Evolutionary conservation across 106 monocot genomes (phyloP).

Genomic region (Vanilla planifolia): DNA sequence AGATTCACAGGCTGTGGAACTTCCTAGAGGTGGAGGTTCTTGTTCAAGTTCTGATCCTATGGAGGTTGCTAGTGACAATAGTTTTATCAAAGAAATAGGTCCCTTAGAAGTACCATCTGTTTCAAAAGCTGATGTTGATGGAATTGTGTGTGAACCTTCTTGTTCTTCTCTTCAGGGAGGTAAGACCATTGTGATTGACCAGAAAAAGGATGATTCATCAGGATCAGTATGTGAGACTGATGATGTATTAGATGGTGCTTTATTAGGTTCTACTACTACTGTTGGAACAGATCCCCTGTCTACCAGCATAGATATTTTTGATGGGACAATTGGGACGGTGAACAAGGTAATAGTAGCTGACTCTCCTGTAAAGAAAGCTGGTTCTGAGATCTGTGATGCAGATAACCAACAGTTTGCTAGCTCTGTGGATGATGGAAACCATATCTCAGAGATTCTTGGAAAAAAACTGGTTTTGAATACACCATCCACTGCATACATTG

Average conservation of each 20-base stretch:
- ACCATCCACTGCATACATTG: neutral
- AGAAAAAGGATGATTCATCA: conserved; percentile 4
- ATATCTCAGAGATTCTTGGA: neutral
- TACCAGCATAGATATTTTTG: conserved; percentile 10
- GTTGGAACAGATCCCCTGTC: conserved; percentile 5
- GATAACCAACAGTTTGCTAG: neutral
- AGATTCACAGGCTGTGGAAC: conserved; percentile 15
- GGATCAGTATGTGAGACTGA: conserved; percentile 2
- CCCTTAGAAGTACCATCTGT: conserved; percentile 11
- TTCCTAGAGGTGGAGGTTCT: neutral
- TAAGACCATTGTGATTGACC: conserved; percentile 4
- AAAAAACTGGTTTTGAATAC: neutral
- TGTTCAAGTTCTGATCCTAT: neutral
- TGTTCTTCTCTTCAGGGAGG: conserved; percentile 5
- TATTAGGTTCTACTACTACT: neutral
- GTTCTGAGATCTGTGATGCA: neutral
- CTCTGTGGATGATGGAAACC: neutral
- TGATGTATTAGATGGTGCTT: conserved; percentile 7
- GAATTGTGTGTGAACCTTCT: neutral
- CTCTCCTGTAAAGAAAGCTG: conserved; percentile 1
- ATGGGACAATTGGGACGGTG: neutral
- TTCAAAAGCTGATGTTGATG: conserved; percentile 4
- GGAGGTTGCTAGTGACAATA: neutral
- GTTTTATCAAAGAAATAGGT: conserved; percentile 2
- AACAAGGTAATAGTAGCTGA: neutral